phyloP scores from a whole-genome alignment of 768 basidiomycete genomes.

The Cubamyces sp. region DNA sequence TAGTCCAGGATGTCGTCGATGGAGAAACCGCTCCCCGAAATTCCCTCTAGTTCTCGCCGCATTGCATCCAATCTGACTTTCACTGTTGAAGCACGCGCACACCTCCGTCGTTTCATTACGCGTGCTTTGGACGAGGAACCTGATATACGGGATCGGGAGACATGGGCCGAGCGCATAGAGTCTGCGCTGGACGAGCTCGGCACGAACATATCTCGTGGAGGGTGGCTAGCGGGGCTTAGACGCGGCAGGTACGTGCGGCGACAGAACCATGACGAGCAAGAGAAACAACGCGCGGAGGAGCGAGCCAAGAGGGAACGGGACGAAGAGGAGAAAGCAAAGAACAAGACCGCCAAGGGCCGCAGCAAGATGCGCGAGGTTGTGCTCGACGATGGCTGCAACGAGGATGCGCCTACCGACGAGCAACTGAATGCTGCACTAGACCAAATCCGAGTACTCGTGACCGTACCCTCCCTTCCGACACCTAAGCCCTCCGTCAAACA shows the following conservation, averaged over 20 bases:
- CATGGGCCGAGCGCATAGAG: slow-evolving; percentile 52
- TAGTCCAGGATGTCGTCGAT: background rate
- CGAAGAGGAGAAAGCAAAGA: slow-evolving; percentile 26
- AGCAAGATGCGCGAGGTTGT: slow-evolving; percentile 20
- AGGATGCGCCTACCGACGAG: slow-evolving; percentile 13
- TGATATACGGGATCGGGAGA: slow-evolving; percentile 33
- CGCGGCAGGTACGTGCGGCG: slow-evolving; percentile 37
- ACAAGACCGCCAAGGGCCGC: slow-evolving; percentile 17
- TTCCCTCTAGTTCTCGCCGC: slow-evolving; percentile 15
- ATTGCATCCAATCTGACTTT: slow-evolving; percentile 22
- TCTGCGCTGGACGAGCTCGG: slow-evolving; percentile 52
- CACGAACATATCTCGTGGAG: slow-evolving; percentile 41
- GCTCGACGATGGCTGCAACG: slow-evolving; percentile 14
- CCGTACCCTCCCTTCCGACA: slow-evolving; percentile 33
- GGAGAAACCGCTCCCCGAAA: slow-evolving; percentile 35
- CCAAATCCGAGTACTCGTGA: slow-evolving; percentile 34
- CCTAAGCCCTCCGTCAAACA: slow-evolving; percentile 44
- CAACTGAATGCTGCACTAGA: slow-evolving; percentile 24
- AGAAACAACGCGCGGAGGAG: slow-evolving; percentile 26
- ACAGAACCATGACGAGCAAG: slow-evolving; percentile 34
- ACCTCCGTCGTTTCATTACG: slow-evolving; percentile 33
- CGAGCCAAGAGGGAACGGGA: slow-evolving; percentile 29
- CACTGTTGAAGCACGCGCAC: slow-evolving; percentile 31
- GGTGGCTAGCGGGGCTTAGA: slow-evolving; percentile 53
- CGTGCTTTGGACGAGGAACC: slow-evolving; percentile 31